Percentiles rank a stretch among this genome's conserved stretches.
Conservation (phyloP, 2,329 filamentous ascomycete species). For the Biscogniauxia sp. region DNA sequence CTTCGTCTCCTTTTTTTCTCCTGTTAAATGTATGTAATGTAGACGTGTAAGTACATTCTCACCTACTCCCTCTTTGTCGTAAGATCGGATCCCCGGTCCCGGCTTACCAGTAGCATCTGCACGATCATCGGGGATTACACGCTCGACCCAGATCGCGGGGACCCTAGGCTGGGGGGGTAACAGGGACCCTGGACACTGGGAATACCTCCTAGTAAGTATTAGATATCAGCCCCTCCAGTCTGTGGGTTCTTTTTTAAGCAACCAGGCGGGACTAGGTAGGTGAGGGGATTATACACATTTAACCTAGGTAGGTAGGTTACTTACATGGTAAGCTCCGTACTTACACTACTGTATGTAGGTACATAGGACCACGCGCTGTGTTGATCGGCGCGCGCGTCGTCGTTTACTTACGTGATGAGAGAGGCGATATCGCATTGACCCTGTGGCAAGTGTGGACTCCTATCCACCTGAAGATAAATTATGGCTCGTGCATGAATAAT, state of each 20-base stretch:
- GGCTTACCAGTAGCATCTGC: constrained; percentile 2
- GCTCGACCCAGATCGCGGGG: constrained; percentile 28
- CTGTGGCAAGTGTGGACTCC: constrained; percentile 5
- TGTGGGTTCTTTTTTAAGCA: neutral
- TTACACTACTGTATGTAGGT: neutral
- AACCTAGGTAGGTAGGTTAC: too few species aligned
- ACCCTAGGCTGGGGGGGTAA: constrained; percentile 5
- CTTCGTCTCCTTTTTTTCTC: neutral
- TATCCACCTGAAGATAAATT: constrained; percentile 5
- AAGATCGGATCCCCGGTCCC: constrained; percentile 10
- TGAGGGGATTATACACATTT: neutral
- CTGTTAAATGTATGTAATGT: neutral
- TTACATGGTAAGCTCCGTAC: neutral
- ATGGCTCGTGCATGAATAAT: constrained; percentile 1
- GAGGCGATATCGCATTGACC: constrained; percentile 12
- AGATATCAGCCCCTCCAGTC: neutral
- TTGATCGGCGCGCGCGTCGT: constrained; percentile 7
- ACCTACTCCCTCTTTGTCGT: neutral
- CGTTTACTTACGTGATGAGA: constrained; percentile 4
- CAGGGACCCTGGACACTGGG: neutral
- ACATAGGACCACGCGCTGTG: constrained; percentile 4
- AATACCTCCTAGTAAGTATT: neutral
- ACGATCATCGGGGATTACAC: constrained; percentile 26
- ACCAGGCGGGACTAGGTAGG: neutral
- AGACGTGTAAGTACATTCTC: neutral